Evolutionary conservation across 1,139 yeast species (phyloP).

Genomic region (Pichia terricola): DNA sequence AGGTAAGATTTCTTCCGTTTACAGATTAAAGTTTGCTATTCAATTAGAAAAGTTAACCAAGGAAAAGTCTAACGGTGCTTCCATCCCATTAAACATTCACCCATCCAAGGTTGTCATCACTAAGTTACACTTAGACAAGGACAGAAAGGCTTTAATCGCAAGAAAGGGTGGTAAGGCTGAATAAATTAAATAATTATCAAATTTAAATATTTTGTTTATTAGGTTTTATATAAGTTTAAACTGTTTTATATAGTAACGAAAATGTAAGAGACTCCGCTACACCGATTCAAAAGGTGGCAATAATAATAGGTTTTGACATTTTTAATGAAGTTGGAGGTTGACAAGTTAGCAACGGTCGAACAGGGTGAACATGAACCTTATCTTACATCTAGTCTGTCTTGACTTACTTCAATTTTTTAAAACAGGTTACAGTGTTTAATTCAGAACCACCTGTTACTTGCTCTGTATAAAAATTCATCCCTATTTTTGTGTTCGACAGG

Average conservation of each 20-base stretch:
- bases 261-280: too few relatives aligned
- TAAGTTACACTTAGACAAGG: conserved; percentile 96
- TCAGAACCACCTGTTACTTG: too few relatives aligned
- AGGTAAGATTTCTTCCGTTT: conserved; percentile 96
- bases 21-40: conserved; percentile 96
- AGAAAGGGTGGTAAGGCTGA: conserved; percentile 86
- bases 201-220: conserved; percentile 1
- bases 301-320: too few relatives aligned
- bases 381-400: too few relatives aligned
- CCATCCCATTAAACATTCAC: conserved; percentile 95
- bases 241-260: not conserved
- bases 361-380: too few relatives aligned
- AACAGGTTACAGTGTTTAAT: too few relatives aligned
- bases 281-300: too few relatives aligned
- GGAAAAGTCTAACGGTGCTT: conserved; percentile 98
- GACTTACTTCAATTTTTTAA: too few relatives aligned
- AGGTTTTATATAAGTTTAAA: not conserved
- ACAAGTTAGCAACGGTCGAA: too few relatives aligned
- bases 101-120: conserved; percentile 99
- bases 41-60: conserved; percentile 96
- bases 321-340: too few relatives aligned
- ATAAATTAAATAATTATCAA: conserved; percentile 26
- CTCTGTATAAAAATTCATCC: too few relatives aligned
- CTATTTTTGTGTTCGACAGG: too few relatives aligned
- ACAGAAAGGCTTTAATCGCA: conserved; percentile 95